Conservation (phyloP, 441 rosid species). For the Brassica hybrid region DNA sequence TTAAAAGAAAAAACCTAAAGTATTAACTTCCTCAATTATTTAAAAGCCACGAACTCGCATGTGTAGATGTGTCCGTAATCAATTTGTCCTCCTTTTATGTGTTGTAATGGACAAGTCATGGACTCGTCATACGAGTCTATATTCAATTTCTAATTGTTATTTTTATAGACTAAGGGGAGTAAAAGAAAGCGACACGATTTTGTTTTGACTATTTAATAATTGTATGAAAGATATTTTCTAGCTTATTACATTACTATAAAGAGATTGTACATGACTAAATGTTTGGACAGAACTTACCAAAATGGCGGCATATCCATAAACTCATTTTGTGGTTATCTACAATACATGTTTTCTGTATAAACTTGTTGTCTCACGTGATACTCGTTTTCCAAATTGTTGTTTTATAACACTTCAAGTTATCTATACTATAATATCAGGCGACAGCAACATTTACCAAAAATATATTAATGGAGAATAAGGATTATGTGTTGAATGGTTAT, state of each 20-base stretch:
- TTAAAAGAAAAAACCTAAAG: no score
- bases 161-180: neutral
- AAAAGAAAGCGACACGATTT: conserved; percentile 5
- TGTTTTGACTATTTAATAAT: conserved; percentile 14
- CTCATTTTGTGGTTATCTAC: neutral
- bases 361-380: no score
- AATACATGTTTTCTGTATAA: no score
- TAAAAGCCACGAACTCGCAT: conserved; percentile 7
- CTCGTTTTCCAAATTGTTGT: no score
- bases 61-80: conserved; percentile 12
- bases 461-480: no score
- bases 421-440: no score
- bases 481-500: no score
- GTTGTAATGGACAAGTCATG: neutral
- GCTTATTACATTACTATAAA: neutral
- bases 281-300: neutral
- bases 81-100: conserved; percentile 15
- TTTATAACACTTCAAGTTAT: no score
- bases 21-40: no score
- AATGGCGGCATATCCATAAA: neutral
- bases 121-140: neutral
- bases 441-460: no score
- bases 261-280: neutral
- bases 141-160: neutral
- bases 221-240: neutral